These are phyloP conservation scores for Pseudogymnoascus sp. DNA, from an alignment of 2,329 filamentous ascomycete species.

Conservation along the genomic window DNA sequence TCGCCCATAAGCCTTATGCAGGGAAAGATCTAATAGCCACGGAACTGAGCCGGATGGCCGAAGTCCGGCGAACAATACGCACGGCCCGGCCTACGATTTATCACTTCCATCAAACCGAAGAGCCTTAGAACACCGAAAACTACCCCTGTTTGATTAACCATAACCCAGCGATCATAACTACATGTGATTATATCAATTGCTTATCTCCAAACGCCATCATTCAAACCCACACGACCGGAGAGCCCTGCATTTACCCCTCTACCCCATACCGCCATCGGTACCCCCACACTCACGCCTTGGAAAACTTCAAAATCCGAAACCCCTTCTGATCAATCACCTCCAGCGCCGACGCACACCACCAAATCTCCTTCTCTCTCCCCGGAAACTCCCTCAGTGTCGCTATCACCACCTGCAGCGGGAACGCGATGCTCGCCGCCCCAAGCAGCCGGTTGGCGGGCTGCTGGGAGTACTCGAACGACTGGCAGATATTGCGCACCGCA, in stretches of 20 bases:
- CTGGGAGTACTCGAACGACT: constrained; percentile 30
- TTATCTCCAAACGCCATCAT: not conserved
- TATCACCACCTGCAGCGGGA: constrained; percentile 24
- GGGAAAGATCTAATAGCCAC: not conserved
- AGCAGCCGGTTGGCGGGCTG: constrained; percentile 20
- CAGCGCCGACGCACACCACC: constrained; percentile 18
- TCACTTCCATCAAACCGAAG: not conserved
- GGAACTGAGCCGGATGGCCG: not conserved
- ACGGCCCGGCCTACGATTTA: not conserved
- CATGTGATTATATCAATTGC: not conserved
- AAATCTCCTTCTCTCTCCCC: constrained; percentile 15
- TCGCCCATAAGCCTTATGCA: not conserved
- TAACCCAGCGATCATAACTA: not conserved
- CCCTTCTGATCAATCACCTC: constrained; percentile 13
- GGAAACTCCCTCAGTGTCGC: constrained; percentile 17
- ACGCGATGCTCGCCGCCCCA: constrained; percentile 16
- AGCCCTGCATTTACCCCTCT: not conserved
- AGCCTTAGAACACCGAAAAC: not conserved
- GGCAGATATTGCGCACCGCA: constrained; percentile 29
- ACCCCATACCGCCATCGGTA: not conserved
- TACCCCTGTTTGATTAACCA: not conserved
- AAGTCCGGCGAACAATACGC: not conserved
- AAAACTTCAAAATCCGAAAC: constrained; percentile 11
- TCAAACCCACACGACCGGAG: not conserved
- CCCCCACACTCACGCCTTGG: not conserved